Conservation (phyloP, 2,329 filamentous ascomycete genomes). For the Volutella citrinella region DNA sequence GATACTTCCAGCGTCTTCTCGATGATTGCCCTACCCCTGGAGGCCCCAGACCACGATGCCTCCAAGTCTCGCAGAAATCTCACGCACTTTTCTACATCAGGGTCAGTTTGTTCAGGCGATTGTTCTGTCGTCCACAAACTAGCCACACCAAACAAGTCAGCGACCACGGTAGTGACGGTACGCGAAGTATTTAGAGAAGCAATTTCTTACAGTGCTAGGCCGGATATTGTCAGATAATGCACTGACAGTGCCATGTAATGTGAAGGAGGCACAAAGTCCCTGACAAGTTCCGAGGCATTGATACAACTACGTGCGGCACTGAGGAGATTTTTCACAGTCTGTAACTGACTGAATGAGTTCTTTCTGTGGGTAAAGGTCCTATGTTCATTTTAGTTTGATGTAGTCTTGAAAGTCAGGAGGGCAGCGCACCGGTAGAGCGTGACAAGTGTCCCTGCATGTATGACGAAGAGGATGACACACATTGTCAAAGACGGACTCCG, state of each 20-base stretch:
- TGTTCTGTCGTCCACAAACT: slow-evolving; percentile 18
- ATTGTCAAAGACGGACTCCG: slow-evolving; percentile 20
- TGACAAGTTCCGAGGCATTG: slow-evolving; percentile 21
- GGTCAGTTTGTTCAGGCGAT: neutral
- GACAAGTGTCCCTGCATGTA: slow-evolving; percentile 25
- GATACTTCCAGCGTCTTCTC: slow-evolving; percentile 16
- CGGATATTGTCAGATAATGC: slow-evolving; percentile 24
- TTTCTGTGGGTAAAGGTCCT: too few relatives aligned
- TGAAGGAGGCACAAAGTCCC: slow-evolving; percentile 21
- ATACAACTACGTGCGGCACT: slow-evolving; percentile 25
- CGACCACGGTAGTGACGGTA: neutral
- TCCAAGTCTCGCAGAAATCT: slow-evolving; percentile 22
- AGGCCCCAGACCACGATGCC: slow-evolving; percentile 22
- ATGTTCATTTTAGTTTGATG: too few relatives aligned
- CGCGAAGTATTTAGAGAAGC: neutral
- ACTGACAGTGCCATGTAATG: slow-evolving; percentile 26
- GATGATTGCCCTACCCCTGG: slow-evolving; percentile 21
- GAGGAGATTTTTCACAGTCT: slow-evolving; percentile 20
- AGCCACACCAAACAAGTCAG: too few relatives aligned
- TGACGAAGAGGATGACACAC: slow-evolving; percentile 27
- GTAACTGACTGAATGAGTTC: too few relatives aligned
- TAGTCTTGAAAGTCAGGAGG: too few relatives aligned
- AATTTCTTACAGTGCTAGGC: slow-evolving; percentile 24
- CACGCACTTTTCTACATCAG: slow-evolving; percentile 19
- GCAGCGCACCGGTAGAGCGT: slow-evolving; percentile 18